phyloP scores from a whole-genome alignment of 345 rosid species.

The Brassica incana region DNA sequence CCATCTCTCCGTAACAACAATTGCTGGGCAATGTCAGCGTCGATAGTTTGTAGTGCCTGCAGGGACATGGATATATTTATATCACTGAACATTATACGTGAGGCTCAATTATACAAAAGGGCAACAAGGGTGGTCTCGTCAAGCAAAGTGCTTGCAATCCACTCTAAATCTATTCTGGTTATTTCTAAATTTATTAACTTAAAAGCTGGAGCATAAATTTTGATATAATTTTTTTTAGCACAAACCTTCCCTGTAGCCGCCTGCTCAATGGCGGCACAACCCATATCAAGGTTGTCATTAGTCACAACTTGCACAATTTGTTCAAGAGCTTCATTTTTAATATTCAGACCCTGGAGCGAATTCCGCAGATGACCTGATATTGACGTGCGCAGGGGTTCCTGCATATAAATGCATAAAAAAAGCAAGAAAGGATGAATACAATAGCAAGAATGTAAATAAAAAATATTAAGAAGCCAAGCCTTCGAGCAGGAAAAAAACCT shows the following conservation, averaged over 20 bases:
- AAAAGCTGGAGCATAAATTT: background rate
- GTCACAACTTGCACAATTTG: constrained; percentile 94
- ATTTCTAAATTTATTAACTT: background rate
- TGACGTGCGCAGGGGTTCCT: constrained; percentile 93
- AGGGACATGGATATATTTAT: constrained; percentile 10
- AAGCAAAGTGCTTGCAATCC: background rate
- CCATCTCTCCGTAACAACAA: background rate
- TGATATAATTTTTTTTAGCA: background rate
- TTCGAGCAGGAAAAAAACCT: constrained; percentile 53
- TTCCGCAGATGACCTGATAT: constrained; percentile 82
- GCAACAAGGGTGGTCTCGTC: background rate
- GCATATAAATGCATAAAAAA: constrained; percentile 14
- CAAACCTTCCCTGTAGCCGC: constrained; percentile 95
- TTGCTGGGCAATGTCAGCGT: constrained; percentile 19
- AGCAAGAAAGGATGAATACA: background rate
- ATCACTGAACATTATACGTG: background rate
- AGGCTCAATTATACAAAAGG: constrained; percentile 1
- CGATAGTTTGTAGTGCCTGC: constrained; percentile 89
- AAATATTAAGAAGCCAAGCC: constrained; percentile 10
- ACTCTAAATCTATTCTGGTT: background rate
- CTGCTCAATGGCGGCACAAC: constrained; percentile 93
- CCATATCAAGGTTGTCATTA: constrained; percentile 44
- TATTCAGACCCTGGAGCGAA: constrained; percentile 69
- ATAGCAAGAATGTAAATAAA: constrained; percentile 18
- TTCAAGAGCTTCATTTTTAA: constrained; percentile 67